A percentile compares a stretch with the other conserved stretches of the same genome.
phyloP scores from a whole-genome alignment of 345 rosid genomes.

The Pugionium cornutum region DNA sequence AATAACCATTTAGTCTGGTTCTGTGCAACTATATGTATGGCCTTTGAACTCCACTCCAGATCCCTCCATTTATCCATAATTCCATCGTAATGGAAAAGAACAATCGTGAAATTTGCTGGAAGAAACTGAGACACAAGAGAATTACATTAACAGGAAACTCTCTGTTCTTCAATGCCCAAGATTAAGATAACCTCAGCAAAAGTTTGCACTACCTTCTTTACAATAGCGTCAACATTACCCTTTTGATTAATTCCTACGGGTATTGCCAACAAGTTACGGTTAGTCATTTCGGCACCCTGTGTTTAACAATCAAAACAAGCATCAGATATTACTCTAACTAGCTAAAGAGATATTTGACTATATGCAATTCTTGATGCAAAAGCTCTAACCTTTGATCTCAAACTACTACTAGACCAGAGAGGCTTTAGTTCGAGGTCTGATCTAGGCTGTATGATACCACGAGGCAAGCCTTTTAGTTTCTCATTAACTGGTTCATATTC shows the following conservation, averaged over 20 bases:
- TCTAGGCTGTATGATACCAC: slow-evolving; percentile 62
- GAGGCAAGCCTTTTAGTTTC: slow-evolving; percentile 62
- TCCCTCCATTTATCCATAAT: slow-evolving; percentile 78
- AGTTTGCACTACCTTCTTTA: slow-evolving; percentile 64
- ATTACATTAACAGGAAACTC: slow-evolving; percentile 38
- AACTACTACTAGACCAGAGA: slow-evolving; percentile 74
- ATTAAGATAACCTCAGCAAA: slow-evolving; percentile 22
- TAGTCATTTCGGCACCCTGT: slow-evolving; percentile 49
- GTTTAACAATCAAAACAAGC: not conserved
- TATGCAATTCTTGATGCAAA: not conserved
- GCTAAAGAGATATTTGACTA: not conserved
- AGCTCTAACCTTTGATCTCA: slow-evolving; percentile 69
- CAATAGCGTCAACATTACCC: slow-evolving; percentile 64
- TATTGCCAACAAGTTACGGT: slow-evolving; percentile 72
- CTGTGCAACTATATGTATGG: slow-evolving; percentile 82
- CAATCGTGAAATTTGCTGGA: slow-evolving; percentile 79
- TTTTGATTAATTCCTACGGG: slow-evolving; percentile 92
- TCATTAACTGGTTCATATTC: slow-evolving; percentile 47
- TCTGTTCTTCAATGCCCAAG: slow-evolving; percentile 5
- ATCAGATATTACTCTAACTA: slow-evolving; percentile 1
- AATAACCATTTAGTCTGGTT: slow-evolving; percentile 95
- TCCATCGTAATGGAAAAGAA: slow-evolving; percentile 95
- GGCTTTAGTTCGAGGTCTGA: slow-evolving; percentile 90
- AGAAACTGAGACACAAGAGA: slow-evolving; percentile 79
- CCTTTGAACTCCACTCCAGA: slow-evolving; percentile 76